Evolutionary conservation across 2,329 filamentous ascomycete species (phyloP), one percentile per base, ranked within the genome.

Genomic region (Aspergillus chevalieri): DNA sequence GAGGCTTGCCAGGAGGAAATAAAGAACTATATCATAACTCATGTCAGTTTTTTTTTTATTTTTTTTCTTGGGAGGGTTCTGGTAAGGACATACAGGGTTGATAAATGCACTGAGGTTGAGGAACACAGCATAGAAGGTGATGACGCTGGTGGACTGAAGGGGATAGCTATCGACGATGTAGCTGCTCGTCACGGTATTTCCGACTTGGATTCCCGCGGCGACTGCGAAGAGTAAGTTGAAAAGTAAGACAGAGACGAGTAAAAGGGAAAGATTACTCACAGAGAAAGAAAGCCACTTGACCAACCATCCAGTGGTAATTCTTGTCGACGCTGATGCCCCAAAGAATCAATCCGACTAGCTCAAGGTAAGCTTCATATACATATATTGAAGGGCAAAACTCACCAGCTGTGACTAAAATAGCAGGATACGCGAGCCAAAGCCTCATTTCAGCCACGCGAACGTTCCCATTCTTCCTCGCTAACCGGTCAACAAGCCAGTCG

Each of bases 161-260:
- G 78, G 78, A 58, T 82, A 81, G 43, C 71, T 71, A 58, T 82
- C 79, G 30, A 82, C 72, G 14, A 81, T 70, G 57, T 82, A 82
- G 5, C 73, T 70, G 42, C 71, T 76, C 8, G 77, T 64, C 2
- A 74, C 73, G 0, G 78, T 79, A 58, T 81, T 82, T 28, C 78
- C 78, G 47, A 80, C 75, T 52, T 82, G 78, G 52, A 81, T 74
- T 15, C 79, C 78, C 1, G 76, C 74, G 1, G 74, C 76, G 58
- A 79, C 76, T 78, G 47, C 14, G 14, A 28, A 14, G 17, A 34
- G 12, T n/a, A 2, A 7, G 3, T 44, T 6, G 14, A 4, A 17
- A 3, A 7, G 10, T 3, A 10, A 4, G 38, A 12, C 2, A 36
- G n/a, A 15, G 36, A 26, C 3, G 8, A 9, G 14, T 8, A 9